These are phyloP conservation scores for Onygenales sp. DNA, from an alignment of 2,329 filamentous ascomycete genomes.

Conservation along the genomic window DNA sequence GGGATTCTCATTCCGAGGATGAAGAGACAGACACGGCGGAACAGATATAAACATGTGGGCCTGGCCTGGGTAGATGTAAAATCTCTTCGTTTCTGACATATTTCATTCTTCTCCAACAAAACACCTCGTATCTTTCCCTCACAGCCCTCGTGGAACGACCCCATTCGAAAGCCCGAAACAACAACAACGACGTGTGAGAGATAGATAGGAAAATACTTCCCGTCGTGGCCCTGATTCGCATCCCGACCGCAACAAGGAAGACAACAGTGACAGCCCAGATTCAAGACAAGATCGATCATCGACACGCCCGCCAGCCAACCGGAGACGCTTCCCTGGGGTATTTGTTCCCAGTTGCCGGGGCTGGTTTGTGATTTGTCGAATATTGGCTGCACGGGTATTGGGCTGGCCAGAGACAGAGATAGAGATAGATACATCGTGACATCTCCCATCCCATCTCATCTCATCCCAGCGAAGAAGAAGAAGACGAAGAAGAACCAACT, in stretches of 20 bases:
- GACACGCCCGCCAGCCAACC: background rate
- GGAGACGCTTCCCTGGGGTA: too few species aligned
- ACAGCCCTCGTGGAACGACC: background rate
- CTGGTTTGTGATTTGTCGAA: background rate
- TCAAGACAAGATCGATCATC: background rate
- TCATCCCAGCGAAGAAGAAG: too few species aligned
- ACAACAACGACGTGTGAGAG: background rate
- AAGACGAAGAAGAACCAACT: too few species aligned
- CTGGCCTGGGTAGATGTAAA: background rate
- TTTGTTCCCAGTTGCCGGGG: too few species aligned
- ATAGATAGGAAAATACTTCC: too few species aligned
- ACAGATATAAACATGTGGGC: background rate
- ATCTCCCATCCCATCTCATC: too few species aligned
- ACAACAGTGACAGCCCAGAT: too few species aligned
- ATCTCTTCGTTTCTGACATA: background rate
- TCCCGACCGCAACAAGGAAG: too few species aligned
- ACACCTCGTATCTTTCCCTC: background rate
- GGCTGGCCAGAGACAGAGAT: too few species aligned
- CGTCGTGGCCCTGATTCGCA: too few species aligned
- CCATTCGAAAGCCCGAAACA: background rate
- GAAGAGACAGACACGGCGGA: background rate
- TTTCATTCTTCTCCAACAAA: background rate
- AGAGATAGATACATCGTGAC: too few species aligned
- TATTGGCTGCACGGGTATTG: background rate
- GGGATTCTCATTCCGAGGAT: background rate